These are phyloP conservation scores for Mycena metata DNA, from an alignment of 768 basidiomycete species.

Conservation along the genomic window DNA sequence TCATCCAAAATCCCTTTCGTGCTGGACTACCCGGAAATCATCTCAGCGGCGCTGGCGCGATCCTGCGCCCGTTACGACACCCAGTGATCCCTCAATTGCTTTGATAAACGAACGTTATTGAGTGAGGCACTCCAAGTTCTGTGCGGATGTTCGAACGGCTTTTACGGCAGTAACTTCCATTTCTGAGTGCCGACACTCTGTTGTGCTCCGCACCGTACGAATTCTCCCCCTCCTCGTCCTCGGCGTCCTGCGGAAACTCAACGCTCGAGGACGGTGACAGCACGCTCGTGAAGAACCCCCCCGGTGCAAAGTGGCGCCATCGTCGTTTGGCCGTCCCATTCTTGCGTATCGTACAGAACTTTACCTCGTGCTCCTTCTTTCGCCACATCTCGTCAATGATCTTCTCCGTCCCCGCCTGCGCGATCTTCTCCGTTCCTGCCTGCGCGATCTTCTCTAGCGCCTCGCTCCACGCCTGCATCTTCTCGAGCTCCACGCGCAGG, in stretches of 20 bases:
- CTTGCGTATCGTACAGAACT: slow-evolving; percentile 65
- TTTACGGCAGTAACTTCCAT: too few relatives aligned
- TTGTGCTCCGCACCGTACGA: slow-evolving; percentile 27
- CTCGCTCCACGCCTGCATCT: slow-evolving; percentile 76
- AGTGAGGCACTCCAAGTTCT: too few relatives aligned
- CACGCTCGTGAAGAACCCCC: slow-evolving; percentile 50
- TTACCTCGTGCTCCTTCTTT: slow-evolving; percentile 65
- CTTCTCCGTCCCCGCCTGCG: too few relatives aligned
- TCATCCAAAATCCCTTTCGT: too few relatives aligned
- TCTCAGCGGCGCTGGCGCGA: too few relatives aligned
- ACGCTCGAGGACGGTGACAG: slow-evolving; percentile 28
- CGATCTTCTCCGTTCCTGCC: slow-evolving; percentile 55
- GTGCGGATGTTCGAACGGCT: too few relatives aligned
- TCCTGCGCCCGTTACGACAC: too few relatives aligned
- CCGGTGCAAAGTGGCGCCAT: slow-evolving; percentile 71
- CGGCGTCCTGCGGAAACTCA: slow-evolving; percentile 16
- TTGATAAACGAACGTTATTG: too few relatives aligned
- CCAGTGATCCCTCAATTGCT: too few relatives aligned
- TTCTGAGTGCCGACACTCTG: too few relatives aligned
- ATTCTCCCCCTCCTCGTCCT: slow-evolving; percentile 2
- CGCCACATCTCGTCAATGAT: slow-evolving; percentile 47
- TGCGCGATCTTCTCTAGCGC: slow-evolving; percentile 79
- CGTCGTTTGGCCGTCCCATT: slow-evolving; percentile 47
- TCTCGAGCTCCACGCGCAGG: slow-evolving; percentile 82
- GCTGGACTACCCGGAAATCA: too few relatives aligned